A percentile compares a stretch with the other conserved stretches of the same genome.
phyloP scores from a whole-genome alignment of 306 rosid genomes.

The Delonix regia region DNA sequence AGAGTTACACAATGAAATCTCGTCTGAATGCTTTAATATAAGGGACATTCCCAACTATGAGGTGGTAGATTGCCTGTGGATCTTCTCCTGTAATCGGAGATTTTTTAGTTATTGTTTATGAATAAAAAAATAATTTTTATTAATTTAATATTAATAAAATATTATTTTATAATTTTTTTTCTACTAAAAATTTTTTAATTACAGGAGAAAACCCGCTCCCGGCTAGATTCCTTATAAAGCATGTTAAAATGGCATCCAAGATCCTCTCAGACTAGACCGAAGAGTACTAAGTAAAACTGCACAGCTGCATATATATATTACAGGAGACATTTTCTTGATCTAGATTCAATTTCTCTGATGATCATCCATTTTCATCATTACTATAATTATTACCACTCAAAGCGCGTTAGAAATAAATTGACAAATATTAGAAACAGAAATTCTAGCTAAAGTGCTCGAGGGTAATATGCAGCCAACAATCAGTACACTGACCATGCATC shows the following conservation, averaged over 20 bases:
- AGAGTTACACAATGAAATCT: not conserved
- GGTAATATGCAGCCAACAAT: constrained; percentile 32
- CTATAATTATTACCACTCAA: not conserved
- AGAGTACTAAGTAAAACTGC: not conserved
- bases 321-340: not conserved
- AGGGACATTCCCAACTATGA: not conserved
- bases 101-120: too few relatives aligned
- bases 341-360: not conserved
- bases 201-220: too few relatives aligned
- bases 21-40: not conserved
- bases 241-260: not conserved
- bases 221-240: not conserved
- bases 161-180: too few relatives aligned
- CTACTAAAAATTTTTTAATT: too few relatives aligned
- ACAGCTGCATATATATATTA: not conserved
- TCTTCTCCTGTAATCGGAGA: too few relatives aligned
- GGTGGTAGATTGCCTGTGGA: too few relatives aligned
- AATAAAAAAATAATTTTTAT: too few relatives aligned
- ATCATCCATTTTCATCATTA: not conserved
- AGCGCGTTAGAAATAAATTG: not conserved
- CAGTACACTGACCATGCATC: constrained; percentile 19
- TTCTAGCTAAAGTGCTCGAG: not conserved
- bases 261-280: not conserved
- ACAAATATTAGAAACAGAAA: not conserved
- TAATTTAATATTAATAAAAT: too few relatives aligned